A percentile compares a stretch with the other conserved stretches of the same genome.
These are phyloP conservation scores for Blepharisma stoltei DNA, from an alignment of 73 alveolate species.

Conservation along the genomic window DNA sequence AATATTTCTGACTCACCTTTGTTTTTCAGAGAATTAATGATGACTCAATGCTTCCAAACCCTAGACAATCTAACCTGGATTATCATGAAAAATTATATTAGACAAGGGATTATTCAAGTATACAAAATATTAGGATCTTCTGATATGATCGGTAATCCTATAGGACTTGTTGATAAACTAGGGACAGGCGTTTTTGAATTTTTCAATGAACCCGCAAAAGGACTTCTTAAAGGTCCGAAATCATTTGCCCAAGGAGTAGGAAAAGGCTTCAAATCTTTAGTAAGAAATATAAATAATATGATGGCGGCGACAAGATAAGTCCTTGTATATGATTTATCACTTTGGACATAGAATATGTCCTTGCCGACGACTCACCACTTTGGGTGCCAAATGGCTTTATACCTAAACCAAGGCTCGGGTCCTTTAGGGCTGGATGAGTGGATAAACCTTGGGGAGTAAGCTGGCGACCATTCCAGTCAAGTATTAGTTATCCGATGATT, in stretches of 20 bases:
- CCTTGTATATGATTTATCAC: no score
- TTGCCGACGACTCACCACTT: no score
- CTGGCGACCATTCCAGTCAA: no score
- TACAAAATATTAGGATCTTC: conserved; percentile 77
- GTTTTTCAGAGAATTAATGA: conserved; percentile 46
- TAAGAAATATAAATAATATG: no score
- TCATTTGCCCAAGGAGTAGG: conserved; percentile 91
- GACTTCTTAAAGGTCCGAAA: conserved; percentile 84
- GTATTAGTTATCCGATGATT: no score
- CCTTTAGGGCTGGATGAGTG: no score
- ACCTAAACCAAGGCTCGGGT: no score
- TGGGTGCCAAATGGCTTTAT: no score
- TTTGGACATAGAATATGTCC: no score
- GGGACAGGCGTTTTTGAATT: conserved; percentile 94
- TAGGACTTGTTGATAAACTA: conserved; percentile 78
- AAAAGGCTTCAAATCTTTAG: conserved; percentile 77
- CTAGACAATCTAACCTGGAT: conserved; percentile 12
- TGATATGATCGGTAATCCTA: conserved; percentile 90
- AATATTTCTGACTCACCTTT: conserved; percentile 59
- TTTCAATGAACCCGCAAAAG: conserved; percentile 89
- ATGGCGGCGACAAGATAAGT: no score
- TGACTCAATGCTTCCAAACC: conserved; percentile 49
- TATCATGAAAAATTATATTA: conserved; percentile 52
- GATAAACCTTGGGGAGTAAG: no score
- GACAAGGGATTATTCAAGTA: conserved; percentile 72